A percentile compares a stretch with the other conserved stretches of the same genome.
Evolutionary conservation across 495 filamentous ascomycete genomes (phyloP).

Genomic region (Podospora comata): DNA sequence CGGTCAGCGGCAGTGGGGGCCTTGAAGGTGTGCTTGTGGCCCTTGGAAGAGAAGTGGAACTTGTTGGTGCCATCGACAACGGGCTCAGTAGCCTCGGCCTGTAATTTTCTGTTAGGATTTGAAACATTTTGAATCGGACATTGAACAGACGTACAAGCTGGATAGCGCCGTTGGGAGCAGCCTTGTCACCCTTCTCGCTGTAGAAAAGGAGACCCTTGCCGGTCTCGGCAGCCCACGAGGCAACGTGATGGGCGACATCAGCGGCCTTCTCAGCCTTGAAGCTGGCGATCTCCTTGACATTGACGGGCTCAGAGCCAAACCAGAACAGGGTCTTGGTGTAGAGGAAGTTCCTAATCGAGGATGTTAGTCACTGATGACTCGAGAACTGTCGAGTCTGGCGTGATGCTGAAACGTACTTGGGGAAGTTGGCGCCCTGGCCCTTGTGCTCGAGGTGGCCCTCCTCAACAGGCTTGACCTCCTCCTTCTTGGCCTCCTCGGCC

Average conservation of each 20-base stretch:
- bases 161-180: conserved; percentile 72
- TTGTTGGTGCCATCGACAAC: conserved; percentile 68
- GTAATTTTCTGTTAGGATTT: conserved; percentile 21
- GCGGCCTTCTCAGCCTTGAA: conserved; percentile 85
- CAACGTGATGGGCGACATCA: conserved; percentile 71
- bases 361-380: conserved; percentile 21
- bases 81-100: conserved; percentile 83
- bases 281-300: conserved; percentile 64
- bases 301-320: conserved; percentile 79
- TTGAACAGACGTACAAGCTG: conserved; percentile 62
- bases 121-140: not conserved
- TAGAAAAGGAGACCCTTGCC: conserved; percentile 95
- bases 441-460: conserved; percentile 84
- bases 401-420: conserved; percentile 67
- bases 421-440: conserved; percentile 69
- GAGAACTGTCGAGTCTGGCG: not conserved
- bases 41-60: conserved; percentile 78
- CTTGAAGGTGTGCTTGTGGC: conserved; percentile 90
- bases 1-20: conserved; percentile 69
- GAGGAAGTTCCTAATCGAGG: conserved; percentile 41
- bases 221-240: conserved; percentile 85
- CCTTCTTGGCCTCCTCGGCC: conserved; percentile 50
- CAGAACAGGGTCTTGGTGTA: conserved; percentile 69
- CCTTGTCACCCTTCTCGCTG: conserved; percentile 80
- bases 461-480: conserved; percentile 61